Evolutionary conservation across 371 early-diverging fungal genomes (phyloP).

Genomic region (Mortierella sp.): DNA sequence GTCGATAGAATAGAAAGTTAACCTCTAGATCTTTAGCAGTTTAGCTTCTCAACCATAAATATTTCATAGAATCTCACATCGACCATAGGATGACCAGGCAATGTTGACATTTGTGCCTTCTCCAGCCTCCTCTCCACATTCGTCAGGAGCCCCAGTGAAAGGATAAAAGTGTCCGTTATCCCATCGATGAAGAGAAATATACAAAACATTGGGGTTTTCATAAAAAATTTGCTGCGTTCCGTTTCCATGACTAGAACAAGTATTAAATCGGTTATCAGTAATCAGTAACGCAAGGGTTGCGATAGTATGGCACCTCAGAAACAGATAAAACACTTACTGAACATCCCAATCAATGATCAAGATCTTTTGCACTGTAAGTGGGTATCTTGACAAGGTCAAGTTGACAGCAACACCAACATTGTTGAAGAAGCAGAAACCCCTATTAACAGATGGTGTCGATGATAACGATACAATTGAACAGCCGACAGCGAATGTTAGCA

Average conservation of each 20-base stretch:
- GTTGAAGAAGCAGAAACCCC: conserved; percentile 78
- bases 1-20: not conserved
- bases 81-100: conserved; percentile 68
- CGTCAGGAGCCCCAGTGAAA: conserved; percentile 68
- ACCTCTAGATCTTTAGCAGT: too few relatives aligned
- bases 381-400: conserved; percentile 62
- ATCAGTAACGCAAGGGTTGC: not conserved
- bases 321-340: conserved; percentile 61
- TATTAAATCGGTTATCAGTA: not conserved
- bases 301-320: too few relatives aligned
- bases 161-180: conserved; percentile 75
- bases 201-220: conserved; percentile 74
- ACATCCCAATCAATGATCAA: conserved; percentile 79
- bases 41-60: not conserved
- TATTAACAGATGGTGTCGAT: conserved; percentile 5
- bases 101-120: conserved; percentile 74
- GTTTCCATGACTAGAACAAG: conserved; percentile 68
- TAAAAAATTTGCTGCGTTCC: conserved; percentile 78
- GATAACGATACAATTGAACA: not conserved
- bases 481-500: not conserved
- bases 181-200: conserved; percentile 77
- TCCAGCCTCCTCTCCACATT: conserved; percentile 67
- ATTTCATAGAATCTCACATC: conserved; percentile 57
- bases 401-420: conserved; percentile 77
- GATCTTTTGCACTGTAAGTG: conserved; percentile 64